phyloP scores from a whole-genome alignment of 1,284 basidiomycete species.

The Fomes fomentarius region DNA sequence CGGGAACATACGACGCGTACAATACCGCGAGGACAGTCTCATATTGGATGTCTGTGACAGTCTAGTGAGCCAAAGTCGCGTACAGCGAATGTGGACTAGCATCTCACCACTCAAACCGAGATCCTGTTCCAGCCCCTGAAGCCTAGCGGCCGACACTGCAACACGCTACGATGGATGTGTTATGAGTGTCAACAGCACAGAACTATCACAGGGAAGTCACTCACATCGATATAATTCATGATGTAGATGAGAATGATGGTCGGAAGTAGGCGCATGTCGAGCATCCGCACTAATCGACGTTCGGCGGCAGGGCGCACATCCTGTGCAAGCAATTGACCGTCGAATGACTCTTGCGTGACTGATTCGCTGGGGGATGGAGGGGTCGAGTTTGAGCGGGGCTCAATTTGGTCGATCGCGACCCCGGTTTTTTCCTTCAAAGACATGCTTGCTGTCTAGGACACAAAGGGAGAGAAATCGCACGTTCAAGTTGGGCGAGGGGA shows the following conservation, averaged over 20 bases:
- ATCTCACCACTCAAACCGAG: constrained; percentile 49
- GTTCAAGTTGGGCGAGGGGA: too few species aligned
- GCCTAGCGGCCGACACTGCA: constrained; percentile 59
- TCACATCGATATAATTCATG: constrained; percentile 72
- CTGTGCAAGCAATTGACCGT: constrained; percentile 31
- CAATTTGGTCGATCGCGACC: constrained; percentile 19
- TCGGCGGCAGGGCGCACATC: constrained; percentile 32
- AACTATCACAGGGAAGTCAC: constrained; percentile 19
- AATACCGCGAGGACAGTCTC: constrained; percentile 60
- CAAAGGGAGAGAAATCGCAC: too few species aligned
- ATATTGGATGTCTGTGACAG: constrained; percentile 59
- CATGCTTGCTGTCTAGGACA: constrained; percentile 1
- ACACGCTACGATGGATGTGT: constrained; percentile 51
- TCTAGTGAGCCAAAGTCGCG: background rate
- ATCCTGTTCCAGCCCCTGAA: constrained; percentile 65
- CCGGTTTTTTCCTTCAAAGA: constrained; percentile 21
- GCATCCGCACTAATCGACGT: constrained; percentile 42
- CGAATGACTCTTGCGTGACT: background rate
- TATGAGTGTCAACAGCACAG: background rate
- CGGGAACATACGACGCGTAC: constrained; percentile 62
- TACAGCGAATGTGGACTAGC: constrained; percentile 2
- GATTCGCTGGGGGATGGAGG: background rate
- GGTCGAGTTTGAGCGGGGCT: constrained; percentile 8
- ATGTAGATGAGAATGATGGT: constrained; percentile 65
- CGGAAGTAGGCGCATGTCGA: constrained; percentile 62